Evolutionary conservation across 2,329 filamentous ascomycete species (phyloP), one percentile per base, ranked within the genome.

Genomic region (Pezicula neosporulosa): DNA sequence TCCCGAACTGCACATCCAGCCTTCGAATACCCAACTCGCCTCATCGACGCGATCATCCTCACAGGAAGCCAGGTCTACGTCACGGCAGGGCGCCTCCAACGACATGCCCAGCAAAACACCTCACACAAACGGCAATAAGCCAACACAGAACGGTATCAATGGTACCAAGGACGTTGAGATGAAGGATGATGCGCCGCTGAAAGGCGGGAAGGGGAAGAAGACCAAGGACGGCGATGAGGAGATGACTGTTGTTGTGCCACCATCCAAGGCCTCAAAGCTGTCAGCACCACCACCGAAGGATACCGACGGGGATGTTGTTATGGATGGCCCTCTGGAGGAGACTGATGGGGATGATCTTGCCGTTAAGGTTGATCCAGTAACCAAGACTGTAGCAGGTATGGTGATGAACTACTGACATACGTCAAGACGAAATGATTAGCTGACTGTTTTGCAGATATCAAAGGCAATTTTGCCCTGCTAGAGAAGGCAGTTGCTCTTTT

Each of bases 401-500:
- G 63, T 52, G 39, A 39, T 46, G 30, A 21, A 27, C 41, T 43
- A 19, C 12, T 39, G 28, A 33, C 42, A 4, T 43, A 36, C 43
- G 35, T 18, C 37, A 30, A 48, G 24, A 16, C 16, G 19, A 38
- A 24, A 12, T n/a, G 21, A 15, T 24, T 13, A 47, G 41, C 44
- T 50, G 49, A 35, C 28, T 56, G 24, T 21, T 46, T 53, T 51
- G 37, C 67, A 97, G 94, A 97, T 71, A 96, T 99, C 75, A 94
- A 92, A 74, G 86, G 83, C 78, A 97, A 95, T 74, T 97, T 97
- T 68, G 83, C 84, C 48, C 81, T 99, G 59, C 81, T 99, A 66
- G 92, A 97, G 66, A 88, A 91, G 65, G 94, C 92, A 60, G 93
- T 99, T 58, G 80, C 86, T 59, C 84, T 95, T 63, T 99, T 97